Base-by-base conservation (phyloP, 148 eudicot species). In the Rhododendron griersonianum region DNA sequence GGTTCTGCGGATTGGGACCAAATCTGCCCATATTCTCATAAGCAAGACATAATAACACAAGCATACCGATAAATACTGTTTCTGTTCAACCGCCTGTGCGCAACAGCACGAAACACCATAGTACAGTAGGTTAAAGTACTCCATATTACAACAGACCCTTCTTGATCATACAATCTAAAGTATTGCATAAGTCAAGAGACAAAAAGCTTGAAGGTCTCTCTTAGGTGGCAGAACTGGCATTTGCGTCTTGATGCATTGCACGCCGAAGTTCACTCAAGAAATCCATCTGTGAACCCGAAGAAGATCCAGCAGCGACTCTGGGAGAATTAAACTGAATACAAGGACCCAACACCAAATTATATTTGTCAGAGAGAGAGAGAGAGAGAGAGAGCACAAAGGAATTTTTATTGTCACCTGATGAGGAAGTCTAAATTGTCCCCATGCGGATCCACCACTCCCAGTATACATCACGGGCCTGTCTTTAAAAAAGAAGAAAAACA, bases 381-480 rank as follows among this genome's bases (percentile, higher is more conserved):
- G 47, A 71, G 21, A n/a, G 78, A 73, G 84, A 57, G 53, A 76
- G 71, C 57, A 86, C 25, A 21, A 28, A 48, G 2, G 55, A 48
- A 4, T 48, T 48, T 45, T 14, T 23, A 84, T 57, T 39, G 61
- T 85, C 76, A 95, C 98, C 96, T 92, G 94, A 88, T 94, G 98
- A 47, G 95, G 95, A 81, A 94, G 94, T 86, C 92, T 88, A 77
- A 92, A 90, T 84, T 87, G 87, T 35, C 95, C 93, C 98, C 93
- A 92, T 7, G 94, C 92, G 82, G 96, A 84, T 88, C 93, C 91
- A 89, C 87, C 85, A 84, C 86, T 92, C 87, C 92, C 93, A 21
- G 94, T 78, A 87, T 93, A 94, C 95, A 95, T 83, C 76, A 94
- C 92, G 7, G 96, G 98, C 86, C 90, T 90, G 78, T 95, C 98